Percentiles rank a stretch among this genome's conserved stretches.
Evolutionary conservation across 306 rosid genomes (phyloP).

Genomic region (Malus orientalis): DNA sequence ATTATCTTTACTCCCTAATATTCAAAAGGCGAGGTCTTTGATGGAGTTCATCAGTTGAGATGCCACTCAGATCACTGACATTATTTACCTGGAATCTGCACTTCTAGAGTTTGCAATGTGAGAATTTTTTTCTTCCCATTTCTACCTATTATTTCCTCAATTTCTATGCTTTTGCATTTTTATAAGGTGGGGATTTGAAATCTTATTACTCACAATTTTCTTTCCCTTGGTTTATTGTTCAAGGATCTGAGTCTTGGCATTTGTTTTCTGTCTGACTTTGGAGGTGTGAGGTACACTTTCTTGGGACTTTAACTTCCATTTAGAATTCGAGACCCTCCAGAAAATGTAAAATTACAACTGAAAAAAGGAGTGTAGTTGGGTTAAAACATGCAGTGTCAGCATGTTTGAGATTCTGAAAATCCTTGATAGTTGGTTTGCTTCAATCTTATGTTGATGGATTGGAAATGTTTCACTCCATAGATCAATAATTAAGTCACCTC

Average conservation of each 20-base stretch:
- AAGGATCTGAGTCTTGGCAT: background rate
- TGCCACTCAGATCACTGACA: constrained; percentile 9
- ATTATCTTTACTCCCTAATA: background rate
- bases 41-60: constrained; percentile 11
- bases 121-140: background rate
- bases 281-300: background rate
- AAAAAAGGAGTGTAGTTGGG: background rate
- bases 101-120: constrained; percentile 5
- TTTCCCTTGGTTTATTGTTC: background rate
- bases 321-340: background rate
- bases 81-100: constrained; percentile 3
- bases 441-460: background rate
- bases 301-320: background rate
- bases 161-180: background rate
- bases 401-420: background rate
- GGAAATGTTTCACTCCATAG: background rate
- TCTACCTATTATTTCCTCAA: background rate
- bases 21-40: constrained; percentile 9
- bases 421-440: background rate
- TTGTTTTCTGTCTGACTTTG: background rate
- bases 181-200: background rate
- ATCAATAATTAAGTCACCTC: background rate
- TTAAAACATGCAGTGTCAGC: background rate
- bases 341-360: background rate
- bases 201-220: background rate